These are phyloP conservation scores for Globisporangium yorkense DNA, from an alignment of 352 stramenopile genomes.

Conservation along the genomic window DNA sequence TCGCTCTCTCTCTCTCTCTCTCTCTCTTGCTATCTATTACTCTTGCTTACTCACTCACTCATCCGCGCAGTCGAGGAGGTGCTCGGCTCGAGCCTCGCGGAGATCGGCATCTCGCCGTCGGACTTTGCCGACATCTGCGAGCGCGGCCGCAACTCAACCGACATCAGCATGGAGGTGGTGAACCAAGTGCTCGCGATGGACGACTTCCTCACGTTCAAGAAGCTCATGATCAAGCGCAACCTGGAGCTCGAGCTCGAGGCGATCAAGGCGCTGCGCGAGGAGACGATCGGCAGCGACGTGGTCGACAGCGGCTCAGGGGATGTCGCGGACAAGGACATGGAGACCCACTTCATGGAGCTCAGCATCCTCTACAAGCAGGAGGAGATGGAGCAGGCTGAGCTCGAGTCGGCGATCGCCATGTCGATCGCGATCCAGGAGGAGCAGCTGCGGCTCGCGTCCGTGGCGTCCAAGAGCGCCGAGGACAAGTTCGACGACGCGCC, in stretches of 20 bases:
- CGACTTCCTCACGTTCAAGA: conserved; percentile 91
- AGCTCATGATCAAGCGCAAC: conserved; percentile 91
- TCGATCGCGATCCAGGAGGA: conserved; percentile 70
- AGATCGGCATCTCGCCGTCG: conserved; percentile 79
- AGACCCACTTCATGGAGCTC: conserved; percentile 81
- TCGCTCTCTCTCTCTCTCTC: too few relatives aligned
- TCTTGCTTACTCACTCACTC: not conserved
- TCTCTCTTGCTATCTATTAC: not conserved
- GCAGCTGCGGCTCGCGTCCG: conserved; percentile 45
- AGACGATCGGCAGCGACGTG: conserved; percentile 28
- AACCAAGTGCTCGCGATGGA: conserved; percentile 87
- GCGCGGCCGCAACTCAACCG: conserved; percentile 45
- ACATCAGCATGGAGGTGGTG: conserved; percentile 73
- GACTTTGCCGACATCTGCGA: conserved; percentile 84
- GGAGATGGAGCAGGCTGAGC: conserved; percentile 79
- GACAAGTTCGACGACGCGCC: conserved; percentile 46
- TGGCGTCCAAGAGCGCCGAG: conserved; percentile 51
- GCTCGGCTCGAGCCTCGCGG: conserved; percentile 69
- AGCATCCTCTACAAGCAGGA: conserved; percentile 83
- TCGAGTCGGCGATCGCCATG: conserved; percentile 74
- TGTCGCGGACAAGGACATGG: conserved; percentile 30
- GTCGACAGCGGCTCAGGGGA: not conserved
- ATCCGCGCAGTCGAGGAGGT: conserved; percentile 54
- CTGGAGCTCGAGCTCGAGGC: conserved; percentile 88
- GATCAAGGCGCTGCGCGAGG: conserved; percentile 72